Percentiles rank a stretch among this genome's conserved stretches.
These are phyloP conservation scores for Cryphonectria parasitica DNA, from an alignment of 2,329 filamentous ascomycete genomes.

Conservation along the genomic window DNA sequence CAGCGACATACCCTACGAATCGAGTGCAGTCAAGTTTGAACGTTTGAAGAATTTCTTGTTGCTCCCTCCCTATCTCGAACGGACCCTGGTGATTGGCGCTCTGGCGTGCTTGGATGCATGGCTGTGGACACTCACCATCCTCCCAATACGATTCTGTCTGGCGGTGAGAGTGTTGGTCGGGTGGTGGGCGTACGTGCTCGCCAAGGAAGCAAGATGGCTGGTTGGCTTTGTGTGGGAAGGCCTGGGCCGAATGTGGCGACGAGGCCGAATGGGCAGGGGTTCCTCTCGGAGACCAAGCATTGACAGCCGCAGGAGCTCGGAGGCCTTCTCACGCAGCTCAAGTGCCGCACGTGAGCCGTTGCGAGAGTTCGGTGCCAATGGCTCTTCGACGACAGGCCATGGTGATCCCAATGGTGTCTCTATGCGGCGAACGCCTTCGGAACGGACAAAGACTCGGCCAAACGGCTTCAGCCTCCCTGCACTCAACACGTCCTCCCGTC, in stretches of 20 bases:
- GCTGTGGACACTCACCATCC: slow-evolving; percentile 94
- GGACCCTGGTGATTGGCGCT: slow-evolving; percentile 83
- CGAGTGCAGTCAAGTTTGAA: slow-evolving; percentile 88
- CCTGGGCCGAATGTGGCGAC: slow-evolving; percentile 75
- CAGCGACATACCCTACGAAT: slow-evolving; percentile 78
- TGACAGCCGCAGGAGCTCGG: slow-evolving; percentile 37
- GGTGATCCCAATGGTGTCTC: slow-evolving; percentile 3
- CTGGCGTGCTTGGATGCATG: slow-evolving; percentile 93
- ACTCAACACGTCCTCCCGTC: slow-evolving; percentile 34
- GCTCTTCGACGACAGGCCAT: background rate
- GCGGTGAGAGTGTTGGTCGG: slow-evolving; percentile 75
- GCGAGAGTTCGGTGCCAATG: slow-evolving; percentile 13
- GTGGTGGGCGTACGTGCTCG: slow-evolving; percentile 77
- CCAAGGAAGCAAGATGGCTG: slow-evolving; percentile 73
- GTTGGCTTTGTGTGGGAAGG: slow-evolving; percentile 79
- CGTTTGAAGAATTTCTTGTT: slow-evolving; percentile 86
- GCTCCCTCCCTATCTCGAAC: slow-evolving; percentile 80
- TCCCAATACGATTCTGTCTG: slow-evolving; percentile 85
- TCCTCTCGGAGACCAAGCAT: slow-evolving; percentile 34
- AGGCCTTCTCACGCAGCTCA: slow-evolving; percentile 46
- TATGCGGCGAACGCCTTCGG: slow-evolving; percentile 20
- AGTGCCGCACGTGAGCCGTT: slow-evolving; percentile 33
- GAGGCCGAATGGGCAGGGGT: slow-evolving; percentile 54
- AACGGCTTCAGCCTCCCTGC: slow-evolving; percentile 9
- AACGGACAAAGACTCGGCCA: slow-evolving; percentile 11